Evolutionary conservation across 176 grass and related monocot genomes (phyloP), one percentile per base, ranked within the genome.

Genomic region (Puya raimondii): DNA sequence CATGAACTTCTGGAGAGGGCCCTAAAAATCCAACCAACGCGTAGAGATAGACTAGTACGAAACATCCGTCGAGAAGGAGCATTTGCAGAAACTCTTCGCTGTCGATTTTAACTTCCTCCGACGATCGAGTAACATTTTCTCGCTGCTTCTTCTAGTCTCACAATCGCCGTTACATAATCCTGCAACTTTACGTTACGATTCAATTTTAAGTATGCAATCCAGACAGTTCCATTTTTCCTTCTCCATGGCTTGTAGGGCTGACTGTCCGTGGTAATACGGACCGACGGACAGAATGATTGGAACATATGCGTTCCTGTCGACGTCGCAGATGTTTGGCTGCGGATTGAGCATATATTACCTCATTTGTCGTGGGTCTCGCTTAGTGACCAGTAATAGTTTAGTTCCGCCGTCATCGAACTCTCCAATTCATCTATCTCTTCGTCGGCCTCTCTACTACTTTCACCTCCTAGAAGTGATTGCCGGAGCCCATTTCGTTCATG

Each of bases 61-160:
- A 72, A 49, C 80, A 83, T 26, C 74, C 80, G 47, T 83, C 80
- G 0, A 83, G 33, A 66, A 83, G 23, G 18, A 83, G 73, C 74
- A 83, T 83, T 3, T 48, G 22, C 18, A 18, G 20, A 10, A 83
- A 83, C 9, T 29, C 27, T 26, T 78, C 52, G 0, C 23, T 78
- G 9, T 52, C 47, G 47, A 78, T 17, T 0, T 42, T 49, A 26
- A 83, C 21, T 12, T 63, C 51, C 61, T 15, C 18, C n/a, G n/a
- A n/a, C n/a, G n/a, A n/a, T n/a, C 2, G 61, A 58, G 65, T 83
- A 83, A 8, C 50, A 78, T 63, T 42, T 27, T 12, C 74, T 61
- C 14, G 68, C 74, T 23, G 65, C 1, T 50, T 47, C 3, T 11
- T 83, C 80, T 18, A 83, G 14, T 10, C 13, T 6, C 20, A 3